These are phyloP conservation scores for Phytophthora megakarya DNA, from an alignment of 352 stramenopile species.

Conservation along the genomic window DNA sequence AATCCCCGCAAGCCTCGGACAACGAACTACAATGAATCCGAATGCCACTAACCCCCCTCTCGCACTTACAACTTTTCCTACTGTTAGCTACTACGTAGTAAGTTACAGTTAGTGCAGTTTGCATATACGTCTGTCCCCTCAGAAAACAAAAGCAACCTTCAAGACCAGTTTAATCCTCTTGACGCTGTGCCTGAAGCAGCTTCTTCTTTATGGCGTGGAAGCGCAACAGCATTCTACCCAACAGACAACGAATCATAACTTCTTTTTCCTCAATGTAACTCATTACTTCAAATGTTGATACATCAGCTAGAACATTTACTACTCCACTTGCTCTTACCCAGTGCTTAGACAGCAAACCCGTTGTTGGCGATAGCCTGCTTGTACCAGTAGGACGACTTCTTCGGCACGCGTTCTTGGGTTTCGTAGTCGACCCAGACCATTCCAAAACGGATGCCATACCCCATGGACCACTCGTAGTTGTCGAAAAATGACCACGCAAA, in stretches of 20 bases:
- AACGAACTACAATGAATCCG: too few relatives aligned
- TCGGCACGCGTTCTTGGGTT: conserved; percentile 58
- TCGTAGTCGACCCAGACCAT: conserved; percentile 58
- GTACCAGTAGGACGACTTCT: conserved; percentile 61
- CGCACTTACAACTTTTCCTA: too few relatives aligned
- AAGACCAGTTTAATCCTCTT: conserved; percentile 53
- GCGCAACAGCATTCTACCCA: conserved; percentile 72
- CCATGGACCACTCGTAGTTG: conserved; percentile 91
- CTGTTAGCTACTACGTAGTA: too few relatives aligned
- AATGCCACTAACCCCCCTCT: too few relatives aligned
- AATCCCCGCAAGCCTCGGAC: too few relatives aligned
- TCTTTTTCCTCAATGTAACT: too few relatives aligned
- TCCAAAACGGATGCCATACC: conserved; percentile 55
- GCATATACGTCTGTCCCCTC: too few relatives aligned
- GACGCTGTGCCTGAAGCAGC: conserved; percentile 63
- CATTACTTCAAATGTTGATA: too few relatives aligned
- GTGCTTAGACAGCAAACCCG: conserved; percentile 29
- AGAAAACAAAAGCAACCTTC: too few relatives aligned
- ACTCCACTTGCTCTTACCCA: not conserved
- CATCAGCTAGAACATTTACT: too few relatives aligned
- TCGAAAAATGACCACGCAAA: conserved; percentile 92
- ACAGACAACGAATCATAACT: conserved; percentile 14
- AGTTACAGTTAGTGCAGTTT: too few relatives aligned
- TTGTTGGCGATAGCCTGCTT: conserved; percentile 48
- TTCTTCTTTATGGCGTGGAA: conserved; percentile 87